Evolutionary conservation across 2,329 filamentous ascomycete species (phyloP).

Genomic region (Fusarium sp.): DNA sequence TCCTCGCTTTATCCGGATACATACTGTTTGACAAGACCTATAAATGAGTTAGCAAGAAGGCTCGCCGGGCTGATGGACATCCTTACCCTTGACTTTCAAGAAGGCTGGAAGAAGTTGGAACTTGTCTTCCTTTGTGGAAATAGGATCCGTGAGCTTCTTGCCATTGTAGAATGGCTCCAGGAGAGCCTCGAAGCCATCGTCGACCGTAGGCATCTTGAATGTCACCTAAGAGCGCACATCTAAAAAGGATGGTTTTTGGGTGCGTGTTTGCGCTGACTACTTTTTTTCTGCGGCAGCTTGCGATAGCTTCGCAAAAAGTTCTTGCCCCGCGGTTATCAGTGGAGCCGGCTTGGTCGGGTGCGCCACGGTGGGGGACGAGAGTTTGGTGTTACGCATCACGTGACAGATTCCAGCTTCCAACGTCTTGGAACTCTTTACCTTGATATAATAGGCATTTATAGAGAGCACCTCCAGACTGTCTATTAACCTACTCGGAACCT

Average conservation of each 20-base stretch:
- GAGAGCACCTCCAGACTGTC: not conserved
- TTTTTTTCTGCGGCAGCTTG: constrained; percentile 38
- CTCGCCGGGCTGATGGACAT: not conserved
- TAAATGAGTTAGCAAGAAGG: constrained; percentile 35
- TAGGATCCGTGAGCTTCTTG: constrained; percentile 72
- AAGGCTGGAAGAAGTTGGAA: constrained; percentile 98
- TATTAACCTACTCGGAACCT: not conserved
- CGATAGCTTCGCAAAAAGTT: constrained; percentile 47
- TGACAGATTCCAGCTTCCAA: not conserved
- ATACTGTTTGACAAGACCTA: constrained; percentile 85
- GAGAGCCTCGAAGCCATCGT: constrained; percentile 73
- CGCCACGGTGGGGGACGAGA: constrained; percentile 45
- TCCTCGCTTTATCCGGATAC: constrained; percentile 34
- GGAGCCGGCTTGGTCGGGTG: constrained; percentile 36
- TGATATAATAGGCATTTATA: not conserved
- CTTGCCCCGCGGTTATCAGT: constrained; percentile 44
- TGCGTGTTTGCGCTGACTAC: constrained; percentile 22
- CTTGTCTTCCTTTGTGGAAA: constrained; percentile 81
- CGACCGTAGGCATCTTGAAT: constrained; percentile 61
- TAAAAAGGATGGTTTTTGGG: constrained; percentile 28
- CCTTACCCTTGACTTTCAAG: constrained; percentile 86
- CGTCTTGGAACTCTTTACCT: not conserved
- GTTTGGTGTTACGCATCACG: constrained; percentile 33
- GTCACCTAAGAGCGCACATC: constrained; percentile 48
- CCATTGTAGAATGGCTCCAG: constrained; percentile 74